phyloP scores from a whole-genome alignment of 768 basidiomycete species.

The Amanita subjunquillea region DNA sequence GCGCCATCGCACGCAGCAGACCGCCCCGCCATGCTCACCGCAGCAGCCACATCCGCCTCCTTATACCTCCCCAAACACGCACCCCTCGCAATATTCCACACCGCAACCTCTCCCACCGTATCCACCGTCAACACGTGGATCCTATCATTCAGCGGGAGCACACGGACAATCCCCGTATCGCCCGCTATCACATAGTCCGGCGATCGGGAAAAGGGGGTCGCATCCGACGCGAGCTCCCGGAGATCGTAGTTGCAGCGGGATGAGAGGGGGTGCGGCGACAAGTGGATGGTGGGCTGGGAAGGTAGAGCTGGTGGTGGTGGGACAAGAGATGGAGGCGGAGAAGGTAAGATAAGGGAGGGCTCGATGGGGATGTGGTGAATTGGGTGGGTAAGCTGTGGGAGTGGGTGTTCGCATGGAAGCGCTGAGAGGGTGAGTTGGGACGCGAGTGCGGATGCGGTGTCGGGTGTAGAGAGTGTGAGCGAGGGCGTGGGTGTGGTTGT shows the following conservation, averaged over 20 bases:
- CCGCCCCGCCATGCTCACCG: conserved; percentile 38
- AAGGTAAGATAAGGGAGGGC: background rate
- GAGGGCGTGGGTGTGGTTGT: background rate
- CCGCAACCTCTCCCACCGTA: conserved; percentile 77
- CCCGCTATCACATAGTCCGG: conserved; percentile 73
- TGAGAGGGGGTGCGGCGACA: background rate
- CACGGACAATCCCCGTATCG: conserved; percentile 73
- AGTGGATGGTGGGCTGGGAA: background rate
- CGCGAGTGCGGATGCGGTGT: conserved; percentile 13
- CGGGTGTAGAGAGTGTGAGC: conserved; percentile 11
- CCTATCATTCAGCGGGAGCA: conserved; percentile 76
- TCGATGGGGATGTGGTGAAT: too few relatives aligned
- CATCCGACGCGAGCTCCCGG: conserved; percentile 78
- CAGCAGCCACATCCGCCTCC: conserved; percentile 54
- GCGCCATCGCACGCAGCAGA: conserved; percentile 37
- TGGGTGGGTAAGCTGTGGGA: background rate
- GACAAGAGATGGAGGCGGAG: conserved; percentile 10
- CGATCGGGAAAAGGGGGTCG: conserved; percentile 36
- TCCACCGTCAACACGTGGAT: conserved; percentile 88
- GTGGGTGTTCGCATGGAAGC: conserved; percentile 4
- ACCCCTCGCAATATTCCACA: conserved; percentile 86
- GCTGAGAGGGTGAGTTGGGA: conserved; percentile 1
- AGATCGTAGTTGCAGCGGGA: conserved; percentile 47
- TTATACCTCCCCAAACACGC: conserved; percentile 63
- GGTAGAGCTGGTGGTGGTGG: conserved; percentile 15